A percentile compares a stretch with the other conserved stretches of the same genome.
These are phyloP conservation scores for Salix arbutifolia DNA, from an alignment of 345 rosid genomes.

Conservation along the genomic window DNA sequence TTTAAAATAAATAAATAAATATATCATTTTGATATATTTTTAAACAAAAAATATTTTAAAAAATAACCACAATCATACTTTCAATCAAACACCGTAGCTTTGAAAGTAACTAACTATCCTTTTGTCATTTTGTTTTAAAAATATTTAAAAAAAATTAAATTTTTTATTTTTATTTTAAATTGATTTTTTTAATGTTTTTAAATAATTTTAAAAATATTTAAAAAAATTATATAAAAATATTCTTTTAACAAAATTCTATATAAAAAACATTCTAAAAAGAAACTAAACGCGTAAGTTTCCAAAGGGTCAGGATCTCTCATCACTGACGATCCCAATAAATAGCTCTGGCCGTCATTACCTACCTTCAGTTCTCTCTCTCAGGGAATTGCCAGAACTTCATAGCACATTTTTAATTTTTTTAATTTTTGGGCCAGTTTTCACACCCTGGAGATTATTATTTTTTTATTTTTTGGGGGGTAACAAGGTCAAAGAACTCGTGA, in stretches of 20 bases:
- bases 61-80: rapidly evolving
- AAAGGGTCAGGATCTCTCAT: too few species aligned
- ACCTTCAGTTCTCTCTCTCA: not conserved
- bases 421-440: not conserved
- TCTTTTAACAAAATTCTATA: too few species aligned
- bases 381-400: not conserved
- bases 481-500: not conserved
- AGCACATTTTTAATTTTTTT: not conserved
- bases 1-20: too few species aligned
- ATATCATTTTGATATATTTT: too few species aligned
- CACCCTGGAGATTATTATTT: not conserved
- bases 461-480: not conserved
- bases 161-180: too few species aligned
- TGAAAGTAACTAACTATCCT: too few species aligned
- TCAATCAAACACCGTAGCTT: rapidly evolving
- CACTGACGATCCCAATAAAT: not conserved
- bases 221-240: rapidly evolving
- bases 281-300: too few species aligned
- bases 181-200: too few species aligned
- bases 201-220: too few species aligned
- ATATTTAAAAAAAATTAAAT: too few species aligned
- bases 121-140: too few species aligned
- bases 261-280: too few species aligned
- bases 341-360: not conserved
- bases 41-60: rapidly evolving